phyloP scores from a whole-genome alignment of 2,329 filamentous ascomycete genomes.

The Pseudogymnoascus sp. region DNA sequence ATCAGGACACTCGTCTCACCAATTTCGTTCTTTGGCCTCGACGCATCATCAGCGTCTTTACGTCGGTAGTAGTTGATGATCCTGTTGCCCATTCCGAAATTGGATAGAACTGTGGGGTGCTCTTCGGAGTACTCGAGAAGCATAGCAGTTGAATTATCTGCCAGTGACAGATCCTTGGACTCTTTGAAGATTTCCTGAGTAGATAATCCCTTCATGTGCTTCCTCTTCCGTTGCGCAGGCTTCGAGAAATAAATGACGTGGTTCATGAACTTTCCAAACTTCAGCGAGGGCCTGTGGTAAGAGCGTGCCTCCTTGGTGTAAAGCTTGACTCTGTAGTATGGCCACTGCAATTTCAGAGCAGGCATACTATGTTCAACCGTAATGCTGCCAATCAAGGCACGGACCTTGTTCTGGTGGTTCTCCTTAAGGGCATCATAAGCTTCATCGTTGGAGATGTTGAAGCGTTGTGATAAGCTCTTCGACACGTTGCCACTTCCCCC shows the following conservation, averaged over 20 bases:
- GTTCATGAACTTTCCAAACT: constrained; percentile 58
- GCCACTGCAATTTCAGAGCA: constrained; percentile 83
- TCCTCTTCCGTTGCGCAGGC: constrained; percentile 66
- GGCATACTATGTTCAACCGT: constrained; percentile 93
- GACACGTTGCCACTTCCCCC: constrained; percentile 61
- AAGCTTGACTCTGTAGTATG: constrained; percentile 87
- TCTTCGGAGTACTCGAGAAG: constrained; percentile 96
- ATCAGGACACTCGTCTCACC: constrained; percentile 83
- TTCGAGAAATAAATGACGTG: constrained; percentile 65
- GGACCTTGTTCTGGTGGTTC: constrained; percentile 92
- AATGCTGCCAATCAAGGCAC: constrained; percentile 82
- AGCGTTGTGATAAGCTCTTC: constrained; percentile 68
- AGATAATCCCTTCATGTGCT: constrained; percentile 71
- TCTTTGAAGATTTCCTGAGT: constrained; percentile 69
- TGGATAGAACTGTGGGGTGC: constrained; percentile 81
- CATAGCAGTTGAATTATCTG: constrained; percentile 79
- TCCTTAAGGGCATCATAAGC: constrained; percentile 94
- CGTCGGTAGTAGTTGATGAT: constrained; percentile 95
- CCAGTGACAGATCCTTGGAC: constrained; percentile 75
- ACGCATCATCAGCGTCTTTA: constrained; percentile 54
- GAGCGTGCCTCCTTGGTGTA: constrained; percentile 63
- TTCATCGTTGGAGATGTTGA: constrained; percentile 94
- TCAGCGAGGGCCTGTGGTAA: constrained; percentile 74
- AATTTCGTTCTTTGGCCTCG: constrained; percentile 52
- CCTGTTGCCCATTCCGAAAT: constrained; percentile 94